A percentile compares a stretch with the other conserved stretches of the same genome.
Evolutionary conservation across 108 stramenopile genomes (phyloP).

Genomic region (Fragilariopsis cylindrus): DNA sequence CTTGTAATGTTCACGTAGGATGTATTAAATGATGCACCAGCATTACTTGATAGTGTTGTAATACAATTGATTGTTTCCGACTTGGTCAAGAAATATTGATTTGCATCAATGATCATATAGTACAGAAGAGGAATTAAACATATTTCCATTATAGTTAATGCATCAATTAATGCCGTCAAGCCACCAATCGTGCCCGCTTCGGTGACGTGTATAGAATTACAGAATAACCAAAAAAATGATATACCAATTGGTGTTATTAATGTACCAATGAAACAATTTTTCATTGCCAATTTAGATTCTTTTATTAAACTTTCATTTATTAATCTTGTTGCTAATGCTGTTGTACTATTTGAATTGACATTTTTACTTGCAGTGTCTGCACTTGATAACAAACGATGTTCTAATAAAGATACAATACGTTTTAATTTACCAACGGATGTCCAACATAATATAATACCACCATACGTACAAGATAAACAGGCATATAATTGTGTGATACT

Average conservation of each 20-base stretch:
- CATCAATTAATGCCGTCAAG: constrained; percentile 72
- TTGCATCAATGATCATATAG: constrained; percentile 73
- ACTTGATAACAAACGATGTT: constrained; percentile 8
- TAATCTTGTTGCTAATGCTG: constrained; percentile 47
- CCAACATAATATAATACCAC: constrained; percentile 55
- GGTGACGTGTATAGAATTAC: constrained; percentile 83
- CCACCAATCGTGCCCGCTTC: constrained; percentile 83
- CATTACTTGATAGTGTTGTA: constrained; percentile 11
- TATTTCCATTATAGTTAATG: constrained; percentile 78
- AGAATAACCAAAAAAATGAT: constrained; percentile 81
- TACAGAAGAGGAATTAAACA: constrained; percentile 68
- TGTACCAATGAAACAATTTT: constrained; percentile 58
- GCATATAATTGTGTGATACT: constrained; percentile 79
- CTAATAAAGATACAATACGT: constrained; percentile 51
- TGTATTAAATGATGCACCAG: background rate
- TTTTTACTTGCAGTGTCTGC: background rate
- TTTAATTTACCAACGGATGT: constrained; percentile 52
- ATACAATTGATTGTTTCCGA: constrained; percentile 45
- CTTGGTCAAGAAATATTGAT: constrained; percentile 18
- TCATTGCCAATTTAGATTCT: constrained; percentile 56
- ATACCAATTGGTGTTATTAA: constrained; percentile 66
- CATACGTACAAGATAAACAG: constrained; percentile 41
- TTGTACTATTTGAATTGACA: constrained; percentile 2
- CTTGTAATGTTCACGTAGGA: constrained; percentile 11
- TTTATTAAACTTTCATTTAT: constrained; percentile 58